A percentile compares a stretch with the other conserved stretches of the same genome.
These are phyloP conservation scores for Stagonosporopsis chrysanthemi DNA, from an alignment of 2,329 filamentous ascomycete species.

Conservation along the genomic window DNA sequence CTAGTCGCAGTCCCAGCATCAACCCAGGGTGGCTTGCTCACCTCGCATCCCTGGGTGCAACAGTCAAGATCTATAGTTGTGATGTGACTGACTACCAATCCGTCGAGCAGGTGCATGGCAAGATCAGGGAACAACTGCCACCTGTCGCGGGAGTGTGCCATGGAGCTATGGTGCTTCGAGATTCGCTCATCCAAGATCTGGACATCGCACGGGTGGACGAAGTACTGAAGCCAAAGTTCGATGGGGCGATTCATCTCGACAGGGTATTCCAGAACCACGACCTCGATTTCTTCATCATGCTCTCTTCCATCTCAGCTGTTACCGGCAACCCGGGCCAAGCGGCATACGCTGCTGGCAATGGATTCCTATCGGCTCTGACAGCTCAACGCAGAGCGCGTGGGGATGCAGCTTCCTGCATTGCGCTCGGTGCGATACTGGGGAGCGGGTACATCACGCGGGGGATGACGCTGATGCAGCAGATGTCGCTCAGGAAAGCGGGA, in stretches of 20 bases:
- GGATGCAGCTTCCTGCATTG: conserved; percentile 45
- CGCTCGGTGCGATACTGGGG: conserved; percentile 51
- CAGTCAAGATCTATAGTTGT: background rate
- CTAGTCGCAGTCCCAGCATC: conserved; percentile 51
- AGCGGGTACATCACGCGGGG: conserved; percentile 44
- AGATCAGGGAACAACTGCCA: conserved; percentile 3
- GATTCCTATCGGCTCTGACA: conserved; percentile 53
- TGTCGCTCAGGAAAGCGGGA: conserved; percentile 5
- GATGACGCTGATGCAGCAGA: conserved; percentile 32
- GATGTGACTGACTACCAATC: conserved; percentile 13
- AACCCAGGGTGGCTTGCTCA: conserved; percentile 24
- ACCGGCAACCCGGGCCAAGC: conserved; percentile 28
- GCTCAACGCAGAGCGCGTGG: conserved; percentile 49
- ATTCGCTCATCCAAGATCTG: conserved; percentile 23
- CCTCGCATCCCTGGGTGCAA: conserved; percentile 8
- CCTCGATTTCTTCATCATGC: conserved; percentile 38
- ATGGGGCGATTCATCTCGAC: conserved; percentile 25
- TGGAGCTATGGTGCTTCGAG: conserved; percentile 34
- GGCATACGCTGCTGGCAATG: conserved; percentile 33
- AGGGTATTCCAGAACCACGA: conserved; percentile 17
- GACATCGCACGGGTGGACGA: conserved; percentile 1
- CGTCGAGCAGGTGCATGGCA: background rate
- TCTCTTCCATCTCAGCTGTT: conserved; percentile 28
- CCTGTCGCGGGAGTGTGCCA: conserved; percentile 29
- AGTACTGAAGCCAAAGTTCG: conserved; percentile 29